Base-by-base conservation (phyloP, 2,329 filamentous ascomycete genomes). In the Clarireedia sp. region DNA sequence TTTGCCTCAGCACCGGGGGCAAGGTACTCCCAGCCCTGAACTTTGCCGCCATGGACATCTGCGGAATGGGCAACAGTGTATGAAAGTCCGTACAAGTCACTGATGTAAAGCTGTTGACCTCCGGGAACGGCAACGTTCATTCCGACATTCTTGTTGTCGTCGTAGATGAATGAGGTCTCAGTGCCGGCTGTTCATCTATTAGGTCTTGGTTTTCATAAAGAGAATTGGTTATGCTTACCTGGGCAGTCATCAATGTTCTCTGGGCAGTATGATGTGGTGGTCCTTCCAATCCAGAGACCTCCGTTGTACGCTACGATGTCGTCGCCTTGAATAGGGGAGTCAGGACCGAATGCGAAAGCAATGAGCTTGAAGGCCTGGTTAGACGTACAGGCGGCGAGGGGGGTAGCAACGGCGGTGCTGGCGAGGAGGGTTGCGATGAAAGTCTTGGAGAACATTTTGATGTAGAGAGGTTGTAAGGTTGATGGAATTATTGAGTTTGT, bases 261-360 rank as follows among this genome's bases (percentile, higher is more conserved):
- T 36, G 77, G 56, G 47, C 56, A 57, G 56, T 48, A 44, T 19
- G 56, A 26, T 10, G 56, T 8, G 17, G 56, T 38, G 0, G 10
- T 4, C 41, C 51, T 57, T 44, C 56, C 56, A 7, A 57, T 55
- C 16, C 26, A 57, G 36, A 57, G 44, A 33, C 14, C 8, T 12
- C 47, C 40, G 2, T 17, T 33, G 5, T 2, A 2, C 7, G 56
- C 56, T 16, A 16, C 24, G 45, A 57, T 55, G 17, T 26, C 24
- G 3, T 1, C 2, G 9, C 14, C 23, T 26, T 21, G 37, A 12
- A n/a, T 40, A 55, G 56, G 21, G 51, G 10, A n/a, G 16, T 51
- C 52, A 1, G 51, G 48, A 10, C 19, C 5, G 40, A 54, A 51
- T 26, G 75, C 1, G 21, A 26, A 26, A 26, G 24, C 6, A 26